Base-by-base conservation (phyloP, 2,329 filamentous ascomycete genomes). In the Capronia coronata region DNA sequence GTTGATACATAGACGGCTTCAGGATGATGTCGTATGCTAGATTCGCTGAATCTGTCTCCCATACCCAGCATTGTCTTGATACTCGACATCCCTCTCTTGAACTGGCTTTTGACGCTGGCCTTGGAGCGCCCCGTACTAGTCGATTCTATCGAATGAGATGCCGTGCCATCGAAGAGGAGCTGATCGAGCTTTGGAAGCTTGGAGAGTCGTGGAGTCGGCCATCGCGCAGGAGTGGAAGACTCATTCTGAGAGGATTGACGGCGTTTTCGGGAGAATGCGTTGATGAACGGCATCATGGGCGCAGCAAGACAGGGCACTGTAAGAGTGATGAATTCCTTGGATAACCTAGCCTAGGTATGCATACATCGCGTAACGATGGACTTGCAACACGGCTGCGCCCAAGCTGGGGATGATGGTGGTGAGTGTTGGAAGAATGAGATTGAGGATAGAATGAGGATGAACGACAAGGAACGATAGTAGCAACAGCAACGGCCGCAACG, bases 111-210 rank as follows among this genome's bases (percentile, higher is more conserved):
- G 32, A 56, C 44, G 39, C 54, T 56, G 27, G 38, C 19, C 38
- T 44, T 56, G 9, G 53, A 56, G 5, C 47, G 45, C 21, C 48
- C 48, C 19, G 52, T 54, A 30, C 53, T 54, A 9, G 44, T 48
- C 8, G 56, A 58, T n/a, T 55, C 56, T 9, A 56, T 43, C 14
- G 55, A 58, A 16, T 39, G 42, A n/a, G 52, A 58, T 16, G 34
- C 45, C 6, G 53, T 51, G 29, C 55, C 55, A 43, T 58, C 55
- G 42, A 53, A 55, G 34, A 49, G 49, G 39, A 56, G 30, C 23
- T 58, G 47, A 27, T 46, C 49, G 14, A 55, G 39, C 16, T 47
- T 49, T 19, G 48, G 41, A 13, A 45, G 46, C 38, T 57, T 54
- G 32, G 51, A 43, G 3, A 49, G 22, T 19, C 37, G 51, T 2